Percentiles rank a stretch among this genome's conserved stretches.
These are phyloP conservation scores for Luzula sylvatica DNA, from an alignment of 176 grass and related monocot species.

Conservation along the genomic window DNA sequence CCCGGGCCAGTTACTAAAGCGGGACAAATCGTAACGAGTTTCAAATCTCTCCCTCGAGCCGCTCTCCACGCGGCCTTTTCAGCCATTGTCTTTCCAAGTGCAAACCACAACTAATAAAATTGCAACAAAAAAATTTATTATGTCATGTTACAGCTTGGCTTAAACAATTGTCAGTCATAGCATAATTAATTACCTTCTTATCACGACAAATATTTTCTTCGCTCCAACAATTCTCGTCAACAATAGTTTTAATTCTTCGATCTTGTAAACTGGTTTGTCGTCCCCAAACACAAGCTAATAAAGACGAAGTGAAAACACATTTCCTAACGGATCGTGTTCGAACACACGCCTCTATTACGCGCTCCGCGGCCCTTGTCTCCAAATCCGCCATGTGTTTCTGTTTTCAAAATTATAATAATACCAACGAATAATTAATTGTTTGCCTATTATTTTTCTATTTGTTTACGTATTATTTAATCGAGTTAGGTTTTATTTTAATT, in stretches of 20 bases:
- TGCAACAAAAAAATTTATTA: not conserved
- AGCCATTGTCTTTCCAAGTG: constrained; percentile 80
- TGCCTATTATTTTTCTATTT: too few species aligned
- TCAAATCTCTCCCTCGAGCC: constrained; percentile 77
- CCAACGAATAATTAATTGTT: too few species aligned
- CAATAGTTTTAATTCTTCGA: constrained; percentile 37
- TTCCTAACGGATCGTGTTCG: constrained; percentile 71
- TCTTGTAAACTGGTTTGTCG: constrained; percentile 34
- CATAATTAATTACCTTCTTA: constrained; percentile 67
- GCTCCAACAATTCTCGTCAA: constrained; percentile 95
- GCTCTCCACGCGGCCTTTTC: constrained; percentile 89
- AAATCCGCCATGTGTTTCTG: constrained; percentile 89
- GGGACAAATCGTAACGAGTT: constrained; percentile 74
- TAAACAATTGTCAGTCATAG: not conserved
- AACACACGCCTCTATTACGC: constrained; percentile 75
- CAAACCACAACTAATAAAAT: constrained; percentile 60
- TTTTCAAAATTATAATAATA: not conserved
- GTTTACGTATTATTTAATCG: too few species aligned
- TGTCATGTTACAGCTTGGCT: not conserved
- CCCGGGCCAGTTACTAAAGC: constrained; percentile 73
- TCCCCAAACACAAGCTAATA: constrained; percentile 66
- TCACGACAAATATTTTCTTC: constrained; percentile 86
- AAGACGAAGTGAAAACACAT: constrained; percentile 84
- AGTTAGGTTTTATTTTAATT: too few species aligned
- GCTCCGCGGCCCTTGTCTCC: constrained; percentile 74